A percentile compares a stretch with the other conserved stretches of the same genome.
phyloP scores from a whole-genome alignment of 2,329 filamentous ascomycete genomes.

The Cyphellophora europaea region DNA sequence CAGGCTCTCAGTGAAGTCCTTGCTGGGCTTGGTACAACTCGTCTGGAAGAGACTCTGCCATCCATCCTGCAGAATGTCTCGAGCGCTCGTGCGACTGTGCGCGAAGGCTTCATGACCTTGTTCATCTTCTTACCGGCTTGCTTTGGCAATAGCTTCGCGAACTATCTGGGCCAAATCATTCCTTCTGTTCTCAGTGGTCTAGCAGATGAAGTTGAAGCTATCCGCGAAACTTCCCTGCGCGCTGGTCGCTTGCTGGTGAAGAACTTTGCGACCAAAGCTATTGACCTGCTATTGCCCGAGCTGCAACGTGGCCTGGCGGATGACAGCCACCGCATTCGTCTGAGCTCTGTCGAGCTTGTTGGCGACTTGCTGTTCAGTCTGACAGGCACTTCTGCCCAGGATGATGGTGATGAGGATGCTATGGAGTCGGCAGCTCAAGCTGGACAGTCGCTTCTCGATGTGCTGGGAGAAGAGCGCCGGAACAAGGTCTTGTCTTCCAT shows the following conservation, averaged over 20 bases:
- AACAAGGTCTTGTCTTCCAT: slow-evolving; percentile 96
- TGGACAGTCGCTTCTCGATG: slow-evolving; percentile 83
- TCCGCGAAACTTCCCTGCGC: slow-evolving; percentile 89
- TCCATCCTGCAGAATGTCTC: slow-evolving; percentile 94
- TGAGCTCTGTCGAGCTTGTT: slow-evolving; percentile 95
- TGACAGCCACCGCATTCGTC: slow-evolving; percentile 92
- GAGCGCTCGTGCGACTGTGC: slow-evolving; percentile 78
- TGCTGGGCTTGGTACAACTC: slow-evolving; percentile 82
- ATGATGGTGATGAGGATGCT: slow-evolving; percentile 69
- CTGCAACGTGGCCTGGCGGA: slow-evolving; percentile 94
- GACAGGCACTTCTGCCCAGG: slow-evolving; percentile 77
- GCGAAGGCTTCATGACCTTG: slow-evolving; percentile 98
- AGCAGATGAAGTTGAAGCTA: slow-evolving; percentile 92
- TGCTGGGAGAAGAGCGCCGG: slow-evolving; percentile 88
- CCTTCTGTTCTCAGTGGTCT: slow-evolving; percentile 88
- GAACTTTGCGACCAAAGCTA: slow-evolving; percentile 92
- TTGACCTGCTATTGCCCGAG: slow-evolving; percentile 88
- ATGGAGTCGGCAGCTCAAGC: slow-evolving; percentile 71
- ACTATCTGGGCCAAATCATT: slow-evolving; percentile 90
- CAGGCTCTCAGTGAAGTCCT: slow-evolving; percentile 95
- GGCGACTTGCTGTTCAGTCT: slow-evolving; percentile 96
- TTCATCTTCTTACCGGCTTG: slow-evolving; percentile 99
- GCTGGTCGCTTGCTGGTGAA: slow-evolving; percentile 93
- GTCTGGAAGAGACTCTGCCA: slow-evolving; percentile 89
- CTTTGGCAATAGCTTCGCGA: slow-evolving; percentile 96